Base-by-base conservation (phyloP, 225 moss, liverwort and hornwort genomes). In the Rhytidiadelphus loreus region DNA sequence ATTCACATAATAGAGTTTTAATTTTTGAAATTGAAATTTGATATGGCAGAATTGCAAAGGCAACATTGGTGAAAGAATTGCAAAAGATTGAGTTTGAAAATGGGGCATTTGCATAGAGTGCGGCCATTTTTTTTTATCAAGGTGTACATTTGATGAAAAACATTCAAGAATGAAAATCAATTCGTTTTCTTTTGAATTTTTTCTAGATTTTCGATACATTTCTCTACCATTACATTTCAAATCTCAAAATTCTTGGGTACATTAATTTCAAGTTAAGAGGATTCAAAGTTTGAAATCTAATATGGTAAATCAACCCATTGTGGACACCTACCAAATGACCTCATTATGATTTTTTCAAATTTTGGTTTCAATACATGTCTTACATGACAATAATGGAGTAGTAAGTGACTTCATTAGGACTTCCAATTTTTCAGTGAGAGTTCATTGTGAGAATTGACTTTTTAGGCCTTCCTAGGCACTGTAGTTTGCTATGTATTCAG, bases 221-320 rank as follows among this genome's bases (percentile, higher is more conserved):
- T 50, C 2, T 48, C 32, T 50, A 32, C 7, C 0, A 32, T 50
- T 19, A 12, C 50, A 21, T 75, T 33, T 75, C 21, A 48, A 50
- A 50, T 50, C 32, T 33, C 33, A 33, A 50, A 48, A 13, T 7
- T 50, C 0, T 21, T 0, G 12, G 3, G 8, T 13, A 1, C 11
- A 33, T 14, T 20, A 50, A 50, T 5, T 21, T 19, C 8, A 32
- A 33, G 32, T 13, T 8, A 20, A 50, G 20, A 75, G 12, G 21
- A 21, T 75, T 33, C 8, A 32, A 50, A 21, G 33, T 33, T 73
- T 46, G 18, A 46, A 73, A 46, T 11, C 29, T 46, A 11, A 18
- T 18, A n/a, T n/a, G n/a, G n/a, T n/a, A n/a, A n/a, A n/a, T n/a
- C n/a, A n/a, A n/a, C n/a, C n/a, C n/a, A n/a, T n/a, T n/a, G n/a